These are phyloP conservation scores for Somion occarium DNA, from an alignment of 1,284 basidiomycete genomes.

Conservation along the genomic window DNA sequence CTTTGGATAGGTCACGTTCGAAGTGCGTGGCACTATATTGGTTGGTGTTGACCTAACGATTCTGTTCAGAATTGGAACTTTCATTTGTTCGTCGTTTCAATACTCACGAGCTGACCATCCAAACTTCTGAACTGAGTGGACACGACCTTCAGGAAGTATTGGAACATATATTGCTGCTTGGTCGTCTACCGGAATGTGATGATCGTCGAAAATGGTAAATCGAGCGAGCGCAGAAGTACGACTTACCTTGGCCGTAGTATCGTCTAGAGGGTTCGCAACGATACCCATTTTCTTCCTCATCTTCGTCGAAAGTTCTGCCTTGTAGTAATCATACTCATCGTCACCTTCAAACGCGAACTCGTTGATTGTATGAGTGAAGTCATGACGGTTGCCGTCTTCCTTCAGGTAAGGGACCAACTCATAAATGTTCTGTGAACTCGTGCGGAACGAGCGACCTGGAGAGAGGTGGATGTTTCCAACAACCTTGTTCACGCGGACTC, in stretches of 20 bases:
- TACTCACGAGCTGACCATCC: constrained; percentile 63
- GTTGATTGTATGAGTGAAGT: constrained; percentile 91
- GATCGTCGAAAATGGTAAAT: constrained; percentile 5
- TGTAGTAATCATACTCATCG: constrained; percentile 68
- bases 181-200: constrained; percentile 39
- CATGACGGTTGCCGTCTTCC: constrained; percentile 83
- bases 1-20: constrained; percentile 81
- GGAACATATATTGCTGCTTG: constrained; percentile 85
- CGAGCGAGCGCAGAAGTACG: too few relatives aligned
- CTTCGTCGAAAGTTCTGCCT: constrained; percentile 54
- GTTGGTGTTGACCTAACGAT: constrained; percentile 63
- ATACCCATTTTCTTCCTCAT: constrained; percentile 81
- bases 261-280: constrained; percentile 75
- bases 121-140: constrained; percentile 86
- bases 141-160: constrained; percentile 97
- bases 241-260: constrained; percentile 58
- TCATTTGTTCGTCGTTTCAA: neutral
- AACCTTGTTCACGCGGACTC: constrained; percentile 95
- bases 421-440: constrained; percentile 77
- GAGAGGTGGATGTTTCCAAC: constrained; percentile 87
- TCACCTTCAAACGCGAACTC: constrained; percentile 82
- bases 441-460: constrained; percentile 92
- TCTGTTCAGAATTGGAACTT: neutral
- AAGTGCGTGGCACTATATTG: constrained; percentile 97
- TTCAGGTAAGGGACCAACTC: constrained; percentile 95